phyloP scores from a whole-genome alignment of 1,284 basidiomycete species.

The Ceratorhiza oryzae-sativae region DNA sequence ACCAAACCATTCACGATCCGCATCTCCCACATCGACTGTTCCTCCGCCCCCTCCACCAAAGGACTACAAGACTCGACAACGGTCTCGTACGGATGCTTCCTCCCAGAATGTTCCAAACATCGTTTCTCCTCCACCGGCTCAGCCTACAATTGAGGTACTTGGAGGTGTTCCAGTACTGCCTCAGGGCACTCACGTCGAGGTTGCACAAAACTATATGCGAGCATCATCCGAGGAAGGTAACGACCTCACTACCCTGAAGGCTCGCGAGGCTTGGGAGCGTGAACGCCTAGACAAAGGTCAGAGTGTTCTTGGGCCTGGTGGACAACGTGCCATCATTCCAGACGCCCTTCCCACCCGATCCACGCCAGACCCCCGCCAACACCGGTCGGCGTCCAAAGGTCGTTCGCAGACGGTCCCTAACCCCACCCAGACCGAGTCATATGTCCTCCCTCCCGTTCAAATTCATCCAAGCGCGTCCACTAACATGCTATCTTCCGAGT shows the following conservation, averaged over 20 bases:
- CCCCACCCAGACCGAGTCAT: constrained; percentile 7
- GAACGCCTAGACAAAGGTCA: constrained; percentile 39
- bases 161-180: constrained; percentile 30
- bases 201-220: constrained; percentile 1
- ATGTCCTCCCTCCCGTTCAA: not conserved
- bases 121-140: constrained; percentile 1
- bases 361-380: constrained; percentile 28
- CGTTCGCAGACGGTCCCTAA: constrained; percentile 16
- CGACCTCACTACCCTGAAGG: constrained; percentile 46
- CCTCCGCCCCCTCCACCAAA: constrained; percentile 28
- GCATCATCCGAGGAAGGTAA: constrained; percentile 40
- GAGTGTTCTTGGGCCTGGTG: constrained; percentile 36
- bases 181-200: constrained; percentile 36
- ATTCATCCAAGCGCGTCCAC: constrained; percentile 4
- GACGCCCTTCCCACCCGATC: constrained; percentile 21
- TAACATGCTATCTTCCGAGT: constrained; percentile 4
- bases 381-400: constrained; percentile 1
- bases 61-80: constrained; percentile 25
- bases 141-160: constrained; percentile 21
- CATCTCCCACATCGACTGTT: constrained; percentile 28
- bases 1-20: constrained; percentile 15
- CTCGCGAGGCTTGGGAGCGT: constrained; percentile 44
- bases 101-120: not conserved
- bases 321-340: constrained; percentile 32
- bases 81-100: constrained; percentile 19